Conservation (phyloP, 164 flowering plant species). For the Stephania yunnanensis region DNA sequence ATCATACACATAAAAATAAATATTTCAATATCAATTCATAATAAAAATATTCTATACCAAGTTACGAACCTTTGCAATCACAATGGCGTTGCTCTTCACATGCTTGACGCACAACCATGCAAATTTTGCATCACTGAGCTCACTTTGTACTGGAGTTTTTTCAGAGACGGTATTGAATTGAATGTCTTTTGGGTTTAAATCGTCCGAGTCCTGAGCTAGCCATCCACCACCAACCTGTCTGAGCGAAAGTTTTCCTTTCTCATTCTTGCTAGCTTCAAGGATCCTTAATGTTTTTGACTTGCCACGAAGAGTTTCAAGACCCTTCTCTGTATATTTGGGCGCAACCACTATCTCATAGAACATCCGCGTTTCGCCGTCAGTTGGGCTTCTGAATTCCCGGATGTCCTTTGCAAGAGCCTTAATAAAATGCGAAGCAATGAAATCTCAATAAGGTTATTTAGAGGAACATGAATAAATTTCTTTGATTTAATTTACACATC, state of each 20-base stretch:
- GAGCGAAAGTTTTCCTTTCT: constrained; percentile 77
- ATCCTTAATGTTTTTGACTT: constrained; percentile 91
- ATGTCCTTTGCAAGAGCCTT: constrained; percentile 88
- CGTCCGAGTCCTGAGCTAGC: constrained; percentile 94
- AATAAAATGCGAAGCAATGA: constrained; percentile 10
- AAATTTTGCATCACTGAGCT: constrained; percentile 82
- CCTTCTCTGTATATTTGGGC: constrained; percentile 75
- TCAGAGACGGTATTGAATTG: constrained; percentile 54
- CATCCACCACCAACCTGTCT: constrained; percentile 99
- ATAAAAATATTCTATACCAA: neutral
- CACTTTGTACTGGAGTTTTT: constrained; percentile 50
- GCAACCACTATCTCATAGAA: constrained; percentile 98
- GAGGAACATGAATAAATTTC: neutral
- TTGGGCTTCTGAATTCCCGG: constrained; percentile 94
- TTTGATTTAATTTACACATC: neutral
- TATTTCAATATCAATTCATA: neutral
- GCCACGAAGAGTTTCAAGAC: constrained; percentile 86
- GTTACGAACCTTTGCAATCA: constrained; percentile 73
- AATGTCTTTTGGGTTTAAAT: constrained; percentile 69
- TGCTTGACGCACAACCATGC: constrained; percentile 98
- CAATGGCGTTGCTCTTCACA: constrained; percentile 99
- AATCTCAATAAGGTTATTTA: neutral
- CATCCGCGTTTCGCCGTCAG: constrained; percentile 97
- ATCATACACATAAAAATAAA: neutral
- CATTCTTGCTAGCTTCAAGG: constrained; percentile 78